Evolutionary conservation across 1,284 basidiomycete genomes (phyloP), one percentile per base, ranked within the genome.

Genomic region (Marasmius tenuissimus): DNA sequence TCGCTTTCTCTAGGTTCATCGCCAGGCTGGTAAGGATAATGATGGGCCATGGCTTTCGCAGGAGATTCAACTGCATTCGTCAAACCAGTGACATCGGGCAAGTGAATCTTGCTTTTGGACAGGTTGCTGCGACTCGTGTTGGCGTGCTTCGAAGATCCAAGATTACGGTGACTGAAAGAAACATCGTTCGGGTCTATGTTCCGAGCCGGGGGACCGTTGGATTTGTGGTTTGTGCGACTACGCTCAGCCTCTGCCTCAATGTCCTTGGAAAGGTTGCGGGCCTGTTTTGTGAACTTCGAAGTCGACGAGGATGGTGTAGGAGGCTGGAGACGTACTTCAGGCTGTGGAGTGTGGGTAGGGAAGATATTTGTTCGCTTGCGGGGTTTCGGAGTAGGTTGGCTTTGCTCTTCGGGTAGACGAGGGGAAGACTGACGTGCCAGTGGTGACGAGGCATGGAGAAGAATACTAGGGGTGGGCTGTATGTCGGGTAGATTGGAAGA

Each of bases 71-170:
- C 84, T 0, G 88, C 91, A 53, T 80, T 87, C 0, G 91, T 93
- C 12, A 93, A 70, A 0, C 91, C 91, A 3, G 91, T 93, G 6
- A 93, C 84, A 65, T 93, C 91, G 0, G 91, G 91, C 2, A 93
- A 75, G 52, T 88, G 80, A 12, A 92, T 73, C 27, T 66, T 76
- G 65, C 62, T 71, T 60, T 67, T 67, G 47, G 64, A 69, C 8
- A 65, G 66, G 50, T 66, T 61, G 39, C 48, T 62, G 54, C 55
- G 63, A 42, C 60, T 61, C 9, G 56, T 35, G 40, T 49, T 58
- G 11, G 27, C 14, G 9, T 53, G 59, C 9, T 11, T 50, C 10
- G 39, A 38, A 2, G 12, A 10, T 14, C 45, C 40, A 10, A 6
- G 55, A 20, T 22, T 16, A 45, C 42, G 27, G 33, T 20, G 22